Evolutionary conservation across 495 filamentous ascomycete species (phyloP), one percentile per base, ranked within the genome.

Genomic region (Hypoxylon trugodes): DNA sequence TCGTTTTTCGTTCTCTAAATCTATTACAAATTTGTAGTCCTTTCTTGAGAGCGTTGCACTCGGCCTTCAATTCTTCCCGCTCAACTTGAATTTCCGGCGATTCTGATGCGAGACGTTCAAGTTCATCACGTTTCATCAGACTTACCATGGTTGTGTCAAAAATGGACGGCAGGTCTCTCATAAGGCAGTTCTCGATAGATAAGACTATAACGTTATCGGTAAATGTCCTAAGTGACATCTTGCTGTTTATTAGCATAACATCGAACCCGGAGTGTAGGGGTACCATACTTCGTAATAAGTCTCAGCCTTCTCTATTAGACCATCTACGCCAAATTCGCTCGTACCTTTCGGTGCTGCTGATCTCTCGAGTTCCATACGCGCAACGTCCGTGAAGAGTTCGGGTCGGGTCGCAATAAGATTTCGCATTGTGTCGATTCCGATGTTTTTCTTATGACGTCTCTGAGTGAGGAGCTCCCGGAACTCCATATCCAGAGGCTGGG

Each of bases 171-270:
- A 73, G 22, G 16, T 69, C 62, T 38, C 40, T 61, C 8, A 73
- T 66, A n/a, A 73, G 65, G 24, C 59, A 61, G 35, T 68, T 69
- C 51, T 73, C 69, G 25, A 77, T 38, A 22, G 65, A 72, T 13
- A 75, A 63, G 25, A 69, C 56, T 15, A 73, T 64, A 0, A 77
- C 69, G 21, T 77, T 77, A 19, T 77, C 73, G 3, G 52, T 73
- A 49, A 75, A 77, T 9, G 65, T 63, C 6, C 65, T 71, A 43
- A 74, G 59, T 4, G 73, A 70, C 55, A 77, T 59, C 74, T 74
- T 55, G 35, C 22, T 41, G n/a, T n/a, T 28, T 48, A 28, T 58
- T 25, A 47, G 41, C 7, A 4, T 26, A 21, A 35, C 8, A 35
- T 21, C 26, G 4, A 6, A 15, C 26, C 18, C 16, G 8, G 49